These are phyloP conservation scores for Sarcomyxa edulis DNA, from an alignment of 768 basidiomycete species.

Conservation along the genomic window DNA sequence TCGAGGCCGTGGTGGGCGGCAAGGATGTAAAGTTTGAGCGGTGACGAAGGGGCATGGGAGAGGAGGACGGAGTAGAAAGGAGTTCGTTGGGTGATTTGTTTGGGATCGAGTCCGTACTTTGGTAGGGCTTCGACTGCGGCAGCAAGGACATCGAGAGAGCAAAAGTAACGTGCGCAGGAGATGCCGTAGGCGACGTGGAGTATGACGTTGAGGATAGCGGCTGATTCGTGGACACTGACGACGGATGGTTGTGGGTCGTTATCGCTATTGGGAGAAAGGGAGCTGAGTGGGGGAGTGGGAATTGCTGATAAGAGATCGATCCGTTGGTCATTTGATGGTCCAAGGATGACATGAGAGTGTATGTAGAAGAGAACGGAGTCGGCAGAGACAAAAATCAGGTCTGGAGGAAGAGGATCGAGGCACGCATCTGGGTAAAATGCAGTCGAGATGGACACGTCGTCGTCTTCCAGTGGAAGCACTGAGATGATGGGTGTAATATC, in stretches of 20 bases:
- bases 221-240: conserved; percentile 55
- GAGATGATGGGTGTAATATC: no score
- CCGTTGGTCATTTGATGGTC: conserved; percentile 62
- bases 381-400: conserved; percentile 61
- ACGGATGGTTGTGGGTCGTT: conserved; percentile 45
- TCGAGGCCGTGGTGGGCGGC: conserved; percentile 63
- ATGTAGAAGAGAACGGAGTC: conserved; percentile 86
- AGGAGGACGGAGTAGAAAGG: conserved; percentile 58
- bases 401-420: conserved; percentile 48
- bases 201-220: conserved; percentile 63
- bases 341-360: conserved; percentile 50
- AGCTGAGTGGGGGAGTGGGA: no score
- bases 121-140: conserved; percentile 51
- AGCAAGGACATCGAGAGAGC: conserved; percentile 53
- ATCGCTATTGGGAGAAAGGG: no score
- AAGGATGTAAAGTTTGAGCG: conserved; percentile 68
- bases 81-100: conserved; percentile 39
- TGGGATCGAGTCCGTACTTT: conserved; percentile 56
- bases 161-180: conserved; percentile 71
- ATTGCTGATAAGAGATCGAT: conserved; percentile 44
- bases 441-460: conserved; percentile 82
- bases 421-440: conserved; percentile 74
- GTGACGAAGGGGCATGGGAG: conserved; percentile 60
- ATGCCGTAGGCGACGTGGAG: conserved; percentile 70
- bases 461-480: no score